phyloP scores from a whole-genome alignment of 306 rosid species.

The Vicia faba region DNA sequence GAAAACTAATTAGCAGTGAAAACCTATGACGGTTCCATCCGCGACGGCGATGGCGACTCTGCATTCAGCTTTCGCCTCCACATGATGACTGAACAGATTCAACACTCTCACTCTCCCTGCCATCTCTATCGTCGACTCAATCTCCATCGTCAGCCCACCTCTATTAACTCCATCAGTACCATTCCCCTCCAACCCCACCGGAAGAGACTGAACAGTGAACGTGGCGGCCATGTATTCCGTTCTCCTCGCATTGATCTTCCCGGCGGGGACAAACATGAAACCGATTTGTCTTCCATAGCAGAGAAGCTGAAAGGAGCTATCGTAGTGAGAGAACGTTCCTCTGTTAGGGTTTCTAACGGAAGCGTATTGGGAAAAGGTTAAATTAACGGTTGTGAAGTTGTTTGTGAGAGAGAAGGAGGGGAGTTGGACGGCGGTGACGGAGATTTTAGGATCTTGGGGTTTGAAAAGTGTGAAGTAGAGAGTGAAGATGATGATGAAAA shows the following conservation, averaged over 20 bases:
- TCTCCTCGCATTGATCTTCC: slow-evolving; percentile 60
- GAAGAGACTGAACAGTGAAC: slow-evolving; percentile 67
- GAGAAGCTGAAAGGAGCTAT: slow-evolving; percentile 82
- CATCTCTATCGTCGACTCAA: slow-evolving; percentile 66
- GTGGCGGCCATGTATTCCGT: slow-evolving; percentile 84
- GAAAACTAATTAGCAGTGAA: slow-evolving; percentile 58
- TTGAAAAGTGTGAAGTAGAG: slow-evolving; percentile 82
- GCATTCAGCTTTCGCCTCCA: slow-evolving; percentile 59
- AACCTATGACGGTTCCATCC: slow-evolving; percentile 83
- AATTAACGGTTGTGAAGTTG: slow-evolving; percentile 67
- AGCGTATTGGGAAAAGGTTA: slow-evolving; percentile 87
- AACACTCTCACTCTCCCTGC: slow-evolving; percentile 77
- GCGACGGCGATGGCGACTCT: slow-evolving; percentile 59
- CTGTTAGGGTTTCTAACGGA: slow-evolving; percentile 81
- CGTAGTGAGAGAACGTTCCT: slow-evolving; percentile 76
- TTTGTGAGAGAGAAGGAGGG: slow-evolving; percentile 73
- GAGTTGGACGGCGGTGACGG: slow-evolving; percentile 73
- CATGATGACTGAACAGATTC: slow-evolving; percentile 79
- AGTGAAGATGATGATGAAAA: slow-evolving; percentile 53
- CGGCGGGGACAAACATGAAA: slow-evolving; percentile 95
- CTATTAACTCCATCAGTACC: slow-evolving; percentile 25
- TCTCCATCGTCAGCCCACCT: slow-evolving; percentile 64
- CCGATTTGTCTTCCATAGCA: slow-evolving; percentile 75
- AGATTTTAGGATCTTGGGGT: slow-evolving; percentile 70
- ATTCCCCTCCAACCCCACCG: slow-evolving; percentile 35